phyloP scores from a whole-genome alignment of 352 stramenopile genomes.

The Phytopythium vexans region DNA sequence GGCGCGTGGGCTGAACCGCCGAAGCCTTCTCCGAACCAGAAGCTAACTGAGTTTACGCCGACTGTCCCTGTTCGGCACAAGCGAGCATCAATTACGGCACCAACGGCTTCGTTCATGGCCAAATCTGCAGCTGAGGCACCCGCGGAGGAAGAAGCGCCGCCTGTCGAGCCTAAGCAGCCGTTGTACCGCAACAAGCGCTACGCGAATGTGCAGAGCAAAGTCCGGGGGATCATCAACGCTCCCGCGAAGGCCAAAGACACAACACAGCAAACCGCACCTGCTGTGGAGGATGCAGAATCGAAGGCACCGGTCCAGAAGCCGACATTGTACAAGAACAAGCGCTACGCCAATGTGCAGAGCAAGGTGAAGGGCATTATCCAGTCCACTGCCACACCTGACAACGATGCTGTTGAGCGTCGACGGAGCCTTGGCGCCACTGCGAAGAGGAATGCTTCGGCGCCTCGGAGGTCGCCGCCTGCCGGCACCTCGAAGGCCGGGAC shows the following conservation, averaged over 20 bases:
- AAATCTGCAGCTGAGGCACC: conserved; percentile 21
- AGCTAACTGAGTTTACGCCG: conserved; percentile 2
- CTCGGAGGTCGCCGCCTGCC: conserved; percentile 27
- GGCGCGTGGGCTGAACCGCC: background rate
- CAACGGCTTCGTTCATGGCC: conserved; percentile 26
- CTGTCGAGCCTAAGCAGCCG: conserved; percentile 8
- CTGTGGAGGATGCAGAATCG: background rate
- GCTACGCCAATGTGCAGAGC: conserved; percentile 9
- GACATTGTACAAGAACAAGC: conserved; percentile 6
- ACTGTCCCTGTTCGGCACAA: conserved; percentile 20
- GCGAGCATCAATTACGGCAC: conserved; percentile 26
- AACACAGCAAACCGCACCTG: background rate
- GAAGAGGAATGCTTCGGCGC: conserved; percentile 10
- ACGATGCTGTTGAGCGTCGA: conserved; percentile 35
- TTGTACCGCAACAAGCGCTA: conserved; percentile 34
- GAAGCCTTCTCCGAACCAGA: background rate
- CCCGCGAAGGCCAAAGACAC: conserved; percentile 3
- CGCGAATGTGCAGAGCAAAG: conserved; percentile 51
- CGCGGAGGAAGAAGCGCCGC: background rate
- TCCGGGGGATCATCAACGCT: conserved; percentile 25
- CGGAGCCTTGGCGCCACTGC: conserved; percentile 34
- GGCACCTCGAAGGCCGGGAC: conserved; percentile 7
- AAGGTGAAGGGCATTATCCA: conserved; percentile 5
- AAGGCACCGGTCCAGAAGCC: conserved; percentile 1
- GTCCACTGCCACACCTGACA: conserved; percentile 21